phyloP scores from a whole-genome alignment of 805 yeast species.

The Barnettozyma sp. region DNA sequence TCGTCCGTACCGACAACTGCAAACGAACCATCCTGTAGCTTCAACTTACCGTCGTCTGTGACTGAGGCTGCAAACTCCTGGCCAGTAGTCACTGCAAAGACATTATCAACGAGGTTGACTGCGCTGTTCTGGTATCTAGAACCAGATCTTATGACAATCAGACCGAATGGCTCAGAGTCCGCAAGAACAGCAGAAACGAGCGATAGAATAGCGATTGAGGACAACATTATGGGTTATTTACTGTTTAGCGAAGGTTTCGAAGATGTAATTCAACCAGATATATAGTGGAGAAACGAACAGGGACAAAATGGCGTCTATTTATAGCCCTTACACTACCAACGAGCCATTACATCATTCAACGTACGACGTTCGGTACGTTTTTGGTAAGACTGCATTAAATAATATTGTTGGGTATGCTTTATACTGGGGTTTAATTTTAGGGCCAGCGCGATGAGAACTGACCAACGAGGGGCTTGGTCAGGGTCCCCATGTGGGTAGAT shows the following conservation, averaged over 20 bases:
- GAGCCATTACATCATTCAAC: neutral
- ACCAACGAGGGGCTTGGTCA: too few species aligned
- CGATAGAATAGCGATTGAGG: constrained; percentile 4
- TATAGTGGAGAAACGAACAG: neutral
- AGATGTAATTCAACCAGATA: too few species aligned
- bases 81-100: constrained; percentile 7
- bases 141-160: constrained; percentile 30
- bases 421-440: too few species aligned
- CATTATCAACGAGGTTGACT: constrained; percentile 18
- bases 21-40: neutral
- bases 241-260: too few species aligned
- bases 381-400: too few species aligned
- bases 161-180: constrained; percentile 32
- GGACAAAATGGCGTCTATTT: too few species aligned
- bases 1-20: neutral
- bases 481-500: too few species aligned
- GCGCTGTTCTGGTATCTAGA: constrained; percentile 28
- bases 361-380: too few species aligned
- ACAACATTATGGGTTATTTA: too few species aligned
- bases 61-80: neutral
- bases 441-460: too few species aligned
- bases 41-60: constrained; percentile 1
- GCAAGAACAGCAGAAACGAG: constrained; percentile 27
- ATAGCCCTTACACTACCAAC: too few species aligned
- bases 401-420: too few species aligned